Base-by-base conservation (phyloP, 2,329 filamentous ascomycete genomes). In the Fusarium annulatum region DNA sequence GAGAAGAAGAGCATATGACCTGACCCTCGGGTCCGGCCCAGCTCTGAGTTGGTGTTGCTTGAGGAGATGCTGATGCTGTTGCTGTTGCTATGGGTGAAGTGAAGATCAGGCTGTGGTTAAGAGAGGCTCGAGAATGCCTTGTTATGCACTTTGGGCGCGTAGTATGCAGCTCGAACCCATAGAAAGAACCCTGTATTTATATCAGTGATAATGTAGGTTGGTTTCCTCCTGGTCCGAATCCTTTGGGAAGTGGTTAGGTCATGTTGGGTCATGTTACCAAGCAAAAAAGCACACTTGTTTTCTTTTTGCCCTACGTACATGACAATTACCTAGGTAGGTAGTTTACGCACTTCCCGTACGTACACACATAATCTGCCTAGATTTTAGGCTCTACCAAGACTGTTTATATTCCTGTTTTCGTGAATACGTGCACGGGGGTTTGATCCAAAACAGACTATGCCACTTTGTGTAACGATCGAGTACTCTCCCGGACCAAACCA, bases 211-310 rank as follows among this genome's bases (percentile, higher is more conserved):
- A 55, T 30, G 19, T 18, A n/a, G 36, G 51, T 30, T 64, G 19
- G 15, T 41, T 41, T 38, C 23, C 28, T 43, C 30, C 34, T 38
- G 21, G 36, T 38, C n/a, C 7, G 26, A 41, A 23, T 23, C 39
- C 28, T 64, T 39, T 14, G 14, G 43, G 33, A 36, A 45, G 21
- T 52, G 43, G 53, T 45, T 70, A 55, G 66, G 30, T 56, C n/a
- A 41, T 48, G 21, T 58, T 59, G 60, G 59, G 59, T 55, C 52
- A 58, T 67, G 52, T 46, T 70, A 62, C 66, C 67, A 70, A 51
- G 33, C 55, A 46, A 41, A 41, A 53, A 39, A 39, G 36, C 61
- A 58, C 46, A 41, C 63, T 41, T 61, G 52, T 52, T 38, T 60
- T 55, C 51, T 30, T 15, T 38, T 38, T 56, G 41, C 55, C 42